Percentiles rank a stretch among this genome's conserved stretches.
Evolutionary conservation across 2,329 filamentous ascomycete genomes (phyloP).

Genomic region (Simplicillium sp.): DNA sequence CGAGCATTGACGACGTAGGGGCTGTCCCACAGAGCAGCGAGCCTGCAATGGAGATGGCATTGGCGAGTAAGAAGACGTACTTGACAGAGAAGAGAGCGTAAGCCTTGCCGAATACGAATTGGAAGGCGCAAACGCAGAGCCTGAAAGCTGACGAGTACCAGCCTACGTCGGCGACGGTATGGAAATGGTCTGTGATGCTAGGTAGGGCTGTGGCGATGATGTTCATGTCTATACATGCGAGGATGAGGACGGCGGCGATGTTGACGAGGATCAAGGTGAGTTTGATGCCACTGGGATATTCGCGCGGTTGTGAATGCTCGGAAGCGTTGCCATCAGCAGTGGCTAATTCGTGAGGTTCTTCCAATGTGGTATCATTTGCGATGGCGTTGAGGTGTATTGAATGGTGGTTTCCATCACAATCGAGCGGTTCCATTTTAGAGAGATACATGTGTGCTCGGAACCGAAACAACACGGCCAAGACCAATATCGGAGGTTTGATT

Average conservation of each 20-base stretch:
- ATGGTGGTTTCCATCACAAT: too few relatives aligned
- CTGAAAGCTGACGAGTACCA: constrained; percentile 19
- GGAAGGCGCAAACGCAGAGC: constrained; percentile 17
- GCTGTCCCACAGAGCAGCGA: constrained; percentile 34
- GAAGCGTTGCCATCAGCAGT: too few relatives aligned
- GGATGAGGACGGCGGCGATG: constrained; percentile 3
- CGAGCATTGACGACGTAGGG: constrained; percentile 27
- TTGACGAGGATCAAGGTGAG: constrained; percentile 2
- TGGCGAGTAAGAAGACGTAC: constrained; percentile 25
- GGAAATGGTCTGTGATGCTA: constrained; percentile 13
- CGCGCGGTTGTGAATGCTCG: too few relatives aligned
- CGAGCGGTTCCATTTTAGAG: too few relatives aligned
- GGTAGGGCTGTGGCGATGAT: constrained; percentile 11
- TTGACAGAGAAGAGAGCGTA: constrained; percentile 31
- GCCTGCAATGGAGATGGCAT: constrained; percentile 32
- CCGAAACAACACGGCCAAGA: too few relatives aligned
- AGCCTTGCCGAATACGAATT: constrained; percentile 18
- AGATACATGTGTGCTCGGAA: too few relatives aligned
- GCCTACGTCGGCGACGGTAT: constrained; percentile 12
- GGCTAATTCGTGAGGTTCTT: too few relatives aligned
- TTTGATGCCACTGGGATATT: constrained; percentile 2
- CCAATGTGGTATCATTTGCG: too few relatives aligned
- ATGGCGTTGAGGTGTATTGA: too few relatives aligned
- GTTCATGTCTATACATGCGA: constrained; percentile 13
- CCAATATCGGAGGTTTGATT: too few relatives aligned